phyloP scores from a whole-genome alignment of 768 basidiomycete species.

The Boletus tomentosulus region DNA sequence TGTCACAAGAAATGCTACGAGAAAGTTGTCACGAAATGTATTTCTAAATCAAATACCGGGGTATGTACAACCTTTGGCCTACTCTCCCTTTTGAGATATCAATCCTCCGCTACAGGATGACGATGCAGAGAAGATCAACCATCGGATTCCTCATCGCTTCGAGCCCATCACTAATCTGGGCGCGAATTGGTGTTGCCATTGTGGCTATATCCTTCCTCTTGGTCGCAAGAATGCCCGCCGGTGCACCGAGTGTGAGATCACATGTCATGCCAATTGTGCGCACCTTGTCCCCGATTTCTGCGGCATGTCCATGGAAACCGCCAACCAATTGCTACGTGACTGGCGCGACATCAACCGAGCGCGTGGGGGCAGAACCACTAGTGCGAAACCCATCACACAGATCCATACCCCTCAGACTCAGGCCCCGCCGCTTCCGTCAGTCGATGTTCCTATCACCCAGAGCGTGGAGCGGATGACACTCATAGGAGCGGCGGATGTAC shows the following conservation, averaged over 20 bases:
- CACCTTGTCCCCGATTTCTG: constrained; percentile 99
- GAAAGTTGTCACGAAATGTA: constrained; percentile 99
- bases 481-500: constrained; percentile 35
- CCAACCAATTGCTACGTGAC: constrained; percentile 86
- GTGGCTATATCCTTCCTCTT: constrained; percentile 95
- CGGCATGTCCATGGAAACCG: constrained; percentile 99
- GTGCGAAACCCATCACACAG: constrained; percentile 36
- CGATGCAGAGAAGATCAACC: constrained; percentile 98
- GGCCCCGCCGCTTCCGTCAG: constrained; percentile 31
- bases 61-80: constrained; percentile 45
- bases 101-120: constrained; percentile 56
- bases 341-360: constrained; percentile 86
- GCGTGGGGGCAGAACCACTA: constrained; percentile 44
- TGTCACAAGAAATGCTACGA: constrained; percentile 99
- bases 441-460: constrained; percentile 30
- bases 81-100: not conserved
- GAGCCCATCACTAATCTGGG: constrained; percentile 95
- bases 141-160: constrained; percentile 98
- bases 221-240: constrained; percentile 95
- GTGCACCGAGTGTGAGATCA: constrained; percentile 94
- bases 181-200: constrained; percentile 99
- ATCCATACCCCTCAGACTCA: constrained; percentile 29
- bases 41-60: constrained; percentile 92
- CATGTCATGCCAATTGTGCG: constrained; percentile 95
- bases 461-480: constrained; percentile 47